Base-by-base conservation (phyloP, 306 rosid species). In the Vigna mungo region DNA sequence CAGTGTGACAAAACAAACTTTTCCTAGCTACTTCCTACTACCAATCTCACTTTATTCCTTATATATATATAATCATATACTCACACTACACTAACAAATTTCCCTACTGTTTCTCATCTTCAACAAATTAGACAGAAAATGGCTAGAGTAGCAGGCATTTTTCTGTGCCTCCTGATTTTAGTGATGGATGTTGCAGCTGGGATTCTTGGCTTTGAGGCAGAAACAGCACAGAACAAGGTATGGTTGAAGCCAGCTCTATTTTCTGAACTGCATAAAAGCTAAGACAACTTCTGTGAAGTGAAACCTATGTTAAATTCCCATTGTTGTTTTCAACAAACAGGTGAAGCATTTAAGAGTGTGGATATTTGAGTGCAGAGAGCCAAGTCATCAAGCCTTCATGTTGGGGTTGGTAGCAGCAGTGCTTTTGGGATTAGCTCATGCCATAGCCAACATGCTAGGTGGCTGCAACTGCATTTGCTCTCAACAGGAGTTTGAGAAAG, bases 291-390 rank as follows among this genome's bases (percentile, higher is more conserved):
- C 10, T 12, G 15, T 46, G 39, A 9, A 44, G 32, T 75, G 75
- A 46, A 41, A 63, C 56, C 54, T 64, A 32, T 34, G 53, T 23
- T 39, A 16, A 82, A 72, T 20, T 68, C 10, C 6, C 48, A 17
- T 51, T 25, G 8, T 46, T 39, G 20, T 51, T 84, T 72, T 72
- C 3, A 53, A 43, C 51, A 53, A 89, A 53, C 87, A 89, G 98
- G 97, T 88, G 44, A 92, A 92, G 82, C 96, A 95, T 63, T 68
- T 92, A 16, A 89, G 91, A 71, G 32, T 95, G 51, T 95, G 97
- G 96, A 89, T 95, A 82, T 95, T 95, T 58, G 99, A 95, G 87
- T 95, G 99, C 68, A 89, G 89, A 84, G 88, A 95, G 9, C 99
- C 99, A 78, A 95, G 98, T 61, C 86, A 84, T 21, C 82, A 85